phyloP scores from a whole-genome alignment of 1,284 basidiomycete species.

The Ceratobasidium sp. region DNA sequence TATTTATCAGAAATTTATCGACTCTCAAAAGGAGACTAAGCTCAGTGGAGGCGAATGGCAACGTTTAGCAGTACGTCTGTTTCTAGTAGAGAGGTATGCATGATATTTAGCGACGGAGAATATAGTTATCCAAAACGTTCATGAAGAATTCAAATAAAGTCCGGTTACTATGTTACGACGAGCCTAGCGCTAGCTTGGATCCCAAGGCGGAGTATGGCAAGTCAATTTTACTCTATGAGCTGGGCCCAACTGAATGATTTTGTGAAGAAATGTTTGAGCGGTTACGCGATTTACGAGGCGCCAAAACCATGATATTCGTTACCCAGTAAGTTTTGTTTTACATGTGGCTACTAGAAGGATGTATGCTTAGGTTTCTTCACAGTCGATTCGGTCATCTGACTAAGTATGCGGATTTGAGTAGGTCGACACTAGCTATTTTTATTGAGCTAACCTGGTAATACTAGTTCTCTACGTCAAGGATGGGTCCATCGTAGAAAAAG shows the following conservation, averaged over 20 bases:
- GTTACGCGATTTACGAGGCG: constrained; percentile 62
- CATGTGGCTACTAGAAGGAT: neutral
- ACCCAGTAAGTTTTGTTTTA: constrained; percentile 54
- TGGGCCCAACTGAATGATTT: neutral
- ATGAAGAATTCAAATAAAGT: constrained; percentile 71
- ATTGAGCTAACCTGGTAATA: neutral
- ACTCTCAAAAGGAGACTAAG: constrained; percentile 41
- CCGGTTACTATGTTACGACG: constrained; percentile 77
- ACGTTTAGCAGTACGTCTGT: constrained; percentile 66
- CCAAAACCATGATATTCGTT: constrained; percentile 76
- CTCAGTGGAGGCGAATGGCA: constrained; percentile 82
- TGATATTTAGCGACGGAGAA: neutral
- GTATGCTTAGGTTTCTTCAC: neutral
- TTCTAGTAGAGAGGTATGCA: constrained; percentile 16
- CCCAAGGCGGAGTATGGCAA: constrained; percentile 74
- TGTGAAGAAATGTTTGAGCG: constrained; percentile 68
- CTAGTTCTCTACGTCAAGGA: constrained; percentile 61
- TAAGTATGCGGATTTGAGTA: constrained; percentile 42
- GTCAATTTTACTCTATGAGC: constrained; percentile 18
- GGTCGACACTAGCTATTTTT: neutral
- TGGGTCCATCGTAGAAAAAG: constrained; percentile 62
- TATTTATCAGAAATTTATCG: constrained; percentile 27
- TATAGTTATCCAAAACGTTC: constrained; percentile 66
- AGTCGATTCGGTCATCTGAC: constrained; percentile 44
- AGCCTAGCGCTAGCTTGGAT: constrained; percentile 66